phyloP scores from a whole-genome alignment of 192 early-diverging fungal species.

The Spinellus fusiger region DNA sequence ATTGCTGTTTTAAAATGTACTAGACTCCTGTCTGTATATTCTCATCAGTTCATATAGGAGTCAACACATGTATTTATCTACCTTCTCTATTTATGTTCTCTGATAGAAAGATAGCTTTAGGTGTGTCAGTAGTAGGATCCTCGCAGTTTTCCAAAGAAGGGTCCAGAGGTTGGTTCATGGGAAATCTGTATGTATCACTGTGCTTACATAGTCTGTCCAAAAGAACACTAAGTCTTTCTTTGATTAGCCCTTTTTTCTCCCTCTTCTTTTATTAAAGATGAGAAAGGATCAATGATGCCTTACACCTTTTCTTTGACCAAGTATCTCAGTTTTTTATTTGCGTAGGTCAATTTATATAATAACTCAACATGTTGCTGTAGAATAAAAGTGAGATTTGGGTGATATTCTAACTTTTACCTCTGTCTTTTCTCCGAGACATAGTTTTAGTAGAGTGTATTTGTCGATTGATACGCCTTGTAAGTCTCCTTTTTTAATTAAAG shows the following conservation, averaged over 20 bases:
- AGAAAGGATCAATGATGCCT: neutral
- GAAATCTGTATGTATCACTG: neutral
- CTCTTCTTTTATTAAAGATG: neutral
- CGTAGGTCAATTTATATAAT: constrained; percentile 1
- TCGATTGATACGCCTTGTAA: neutral
- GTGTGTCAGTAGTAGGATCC: neutral
- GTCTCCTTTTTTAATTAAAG: too few species aligned
- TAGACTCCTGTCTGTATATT: too few species aligned
- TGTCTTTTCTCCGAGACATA: constrained; percentile 24
- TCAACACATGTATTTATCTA: too few species aligned
- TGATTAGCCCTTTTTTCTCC: too few species aligned
- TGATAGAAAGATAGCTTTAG: neutral
- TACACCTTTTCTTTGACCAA: constrained; percentile 13
- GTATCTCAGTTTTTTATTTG: constrained; percentile 5
- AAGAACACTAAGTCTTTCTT: constrained; percentile 1
- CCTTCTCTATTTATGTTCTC: neutral
- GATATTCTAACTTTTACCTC: constrained; percentile 35
- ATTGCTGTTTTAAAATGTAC: too few species aligned
- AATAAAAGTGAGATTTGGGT: constrained; percentile 7
- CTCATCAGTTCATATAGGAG: too few species aligned
- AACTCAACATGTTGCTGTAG: constrained; percentile 1
- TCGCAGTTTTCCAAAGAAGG: too few species aligned
- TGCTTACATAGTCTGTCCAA: constrained; percentile 7
- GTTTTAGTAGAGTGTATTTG: constrained; percentile 27
- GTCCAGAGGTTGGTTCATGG: neutral